Conservation (phyloP, 495 filamentous ascomycete species). For the Xylaria sp. region DNA sequence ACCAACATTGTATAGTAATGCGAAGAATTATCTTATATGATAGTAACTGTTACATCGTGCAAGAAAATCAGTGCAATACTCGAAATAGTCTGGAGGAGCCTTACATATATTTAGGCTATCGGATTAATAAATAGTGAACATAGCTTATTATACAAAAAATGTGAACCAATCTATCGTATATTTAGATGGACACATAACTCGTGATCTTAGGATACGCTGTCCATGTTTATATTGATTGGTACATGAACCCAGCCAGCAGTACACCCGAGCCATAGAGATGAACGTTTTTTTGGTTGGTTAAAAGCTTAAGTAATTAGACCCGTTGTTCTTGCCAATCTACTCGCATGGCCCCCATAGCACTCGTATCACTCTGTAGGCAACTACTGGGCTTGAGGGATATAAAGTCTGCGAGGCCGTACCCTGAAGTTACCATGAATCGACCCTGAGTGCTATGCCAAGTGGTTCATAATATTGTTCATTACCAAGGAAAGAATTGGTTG, state of each 20-base stretch:
- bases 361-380: background rate
- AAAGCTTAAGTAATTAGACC: background rate
- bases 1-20: no score
- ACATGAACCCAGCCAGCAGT: background rate
- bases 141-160: no score
- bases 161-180: no score
- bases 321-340: background rate
- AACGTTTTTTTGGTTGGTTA: background rate
- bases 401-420: background rate
- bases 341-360: background rate
- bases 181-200: no score
- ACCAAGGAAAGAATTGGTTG: background rate
- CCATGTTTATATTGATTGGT: background rate
- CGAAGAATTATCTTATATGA: background rate
- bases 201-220: background rate
- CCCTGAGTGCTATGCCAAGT: background rate
- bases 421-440: background rate
- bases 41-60: background rate
- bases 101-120: background rate
- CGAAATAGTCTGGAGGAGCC: background rate
- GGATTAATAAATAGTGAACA: background rate
- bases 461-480: background rate
- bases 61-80: no score
- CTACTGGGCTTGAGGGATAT: background rate
- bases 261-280: background rate